Evolutionary conservation across 169 alveolate genomes (phyloP), one percentile per base, ranked within the genome.

Genomic region (Cryptosporidium parvum): DNA sequence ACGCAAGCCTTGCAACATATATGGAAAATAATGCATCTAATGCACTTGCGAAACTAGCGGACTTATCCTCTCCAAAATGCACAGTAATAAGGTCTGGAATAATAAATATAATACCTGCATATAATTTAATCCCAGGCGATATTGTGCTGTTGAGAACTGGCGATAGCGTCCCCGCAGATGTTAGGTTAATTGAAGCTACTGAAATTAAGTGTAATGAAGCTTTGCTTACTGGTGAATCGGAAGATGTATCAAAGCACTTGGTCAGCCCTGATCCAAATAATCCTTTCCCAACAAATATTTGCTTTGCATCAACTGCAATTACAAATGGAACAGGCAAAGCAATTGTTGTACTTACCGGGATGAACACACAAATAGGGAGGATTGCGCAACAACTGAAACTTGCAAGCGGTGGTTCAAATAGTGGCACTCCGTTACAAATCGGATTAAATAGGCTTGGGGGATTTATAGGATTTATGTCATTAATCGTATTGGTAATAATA

Each of bases 291-390:
- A 73, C 96, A 53, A 97, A 97, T 92, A 85, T 97, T 85, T 95
- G 97, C 75, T 97, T 96, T 92, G 97, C 98, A 37, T 94, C 98
- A 31, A 97, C 99, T 35, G 91, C 97, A 70, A 97, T 97, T 53
- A 96, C 97, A 1, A 91, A 93, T 91, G 99, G 99, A 69, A 93
- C 93, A 44, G 99, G 98, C 31, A 85, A 86, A 69, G 98, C 97
- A 68, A 92, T 97, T 53, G 99, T 97, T 23, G 96, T 96, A 51
- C 94, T 94, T 67, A 96, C 98, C 31, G 99, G 98, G 3, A 96
- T 96, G 94, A 91, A 93, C 31, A 96, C 99, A 16, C 98, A 97
- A 68, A 98, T 97, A 61, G 99, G 99, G n/a, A 95, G 96, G 91
- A 97, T 97, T 48, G 99, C 99, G n/a, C 91, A 92, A 52, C 97